Base-by-base conservation (phyloP, 331 rosid genomes). In the Prunus yedoensis region DNA sequence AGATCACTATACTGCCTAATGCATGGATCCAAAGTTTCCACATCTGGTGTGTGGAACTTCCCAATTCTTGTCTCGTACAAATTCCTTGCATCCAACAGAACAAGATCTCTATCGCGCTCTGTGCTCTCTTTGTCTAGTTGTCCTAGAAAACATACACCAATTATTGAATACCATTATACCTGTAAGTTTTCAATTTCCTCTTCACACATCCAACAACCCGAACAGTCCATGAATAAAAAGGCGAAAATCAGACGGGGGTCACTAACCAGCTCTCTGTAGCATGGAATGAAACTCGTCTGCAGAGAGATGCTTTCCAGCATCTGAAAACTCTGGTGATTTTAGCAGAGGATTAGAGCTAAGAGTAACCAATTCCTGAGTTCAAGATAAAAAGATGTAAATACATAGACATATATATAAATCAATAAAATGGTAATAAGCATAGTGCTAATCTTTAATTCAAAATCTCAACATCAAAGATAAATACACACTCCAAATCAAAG, bases 51-150 rank as follows among this genome's bases (percentile, higher is more conserved):
- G 23, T 84, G 75, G 76, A 94, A 91, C 84, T 91, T 91, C 81
- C 98, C 98, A 70, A 94, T 88, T 84, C 98, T 89, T 18, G 98
- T 94, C 85, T 94, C 98, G 11, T 94, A 94, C 14, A 94, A 77
- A 85, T 94, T 94, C 83, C 98, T 90, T 27, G 97, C 97, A 82
- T 94, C 97, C 72, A 91, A 86, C 67, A 91, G 83, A 71, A 94
- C 93, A 73, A 87, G 76, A 47, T 70, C 85, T 20, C 74, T 69
- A 41, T 43, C 43, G 45, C 74, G 52, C 73, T 50, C 68, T n/a
- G 74, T 78, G 59, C 68, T 73, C 74, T 82, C 91, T 66, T 75
- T 77, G 54, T 87, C 93, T 65, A 77, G 41, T 59, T 61, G 61
- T 65, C 88, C 92, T 79, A 70, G 12, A 45, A 62, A 46, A 56